Base-by-base conservation (phyloP, 768 basidiomycete genomes). In the Suillus sp. region DNA sequence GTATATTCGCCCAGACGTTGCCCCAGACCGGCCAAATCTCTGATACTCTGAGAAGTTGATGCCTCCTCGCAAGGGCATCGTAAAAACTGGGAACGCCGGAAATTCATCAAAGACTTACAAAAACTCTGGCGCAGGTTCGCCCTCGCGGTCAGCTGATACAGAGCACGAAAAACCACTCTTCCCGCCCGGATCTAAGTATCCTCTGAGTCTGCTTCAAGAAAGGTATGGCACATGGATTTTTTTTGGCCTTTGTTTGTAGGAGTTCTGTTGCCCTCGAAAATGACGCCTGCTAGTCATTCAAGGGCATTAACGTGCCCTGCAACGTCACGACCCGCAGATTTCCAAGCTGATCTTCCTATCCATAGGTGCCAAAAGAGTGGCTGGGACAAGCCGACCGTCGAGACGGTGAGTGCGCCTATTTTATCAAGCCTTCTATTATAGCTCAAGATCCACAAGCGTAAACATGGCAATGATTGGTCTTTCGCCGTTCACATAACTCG, bases 21-120 rank as follows among this genome's bases (percentile, higher is more conserved):
- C 6, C 32, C 32, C 32, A 34, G 32, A 34, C 32, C 32, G 32
- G 32, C 32, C 32, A 34, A 34, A 34, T 34, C 32, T 34, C 32
- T 34, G 32, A 34, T 1, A 34, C 8, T 34, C 32, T 34, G 32
- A 34, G 65, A 30, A 60, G 34, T n/a, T 35, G 34, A 89, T 91
- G 90, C 83, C 88, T 63, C 85, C 88, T 18, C 84, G 81, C 62
- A 88, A 82, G 78, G 89, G 90, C 66, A 92, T 95, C 59, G 87
- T 94, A 66, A 92, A 90, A 74, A 90, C 91, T 63, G 94, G 94
- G 50, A 93, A 94, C 73, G 90, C 92, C n/a, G 92, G 93, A 55
- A 95, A 93, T 69, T 91, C 91, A 1, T 83, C 89, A 37, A 94
- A 92, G 66, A 67, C 79, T 14, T 64, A 67, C 18, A 71, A 68